A percentile compares a stretch with the other conserved stretches of the same genome.
Conservation (phyloP, 139 green algal species). For the Gonium pectorale region DNA sequence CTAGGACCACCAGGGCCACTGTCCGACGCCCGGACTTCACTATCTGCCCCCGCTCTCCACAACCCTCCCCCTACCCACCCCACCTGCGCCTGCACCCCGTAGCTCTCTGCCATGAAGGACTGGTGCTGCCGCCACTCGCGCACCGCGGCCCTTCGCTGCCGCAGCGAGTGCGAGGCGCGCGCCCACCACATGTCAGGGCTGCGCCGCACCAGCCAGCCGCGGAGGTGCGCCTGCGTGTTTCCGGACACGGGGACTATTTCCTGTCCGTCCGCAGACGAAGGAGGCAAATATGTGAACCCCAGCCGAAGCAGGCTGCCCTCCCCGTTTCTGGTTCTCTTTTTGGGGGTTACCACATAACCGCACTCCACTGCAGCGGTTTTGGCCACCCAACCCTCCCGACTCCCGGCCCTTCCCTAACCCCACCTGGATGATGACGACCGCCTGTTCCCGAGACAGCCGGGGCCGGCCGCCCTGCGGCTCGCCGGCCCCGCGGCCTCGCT, state of each 20-base stretch:
- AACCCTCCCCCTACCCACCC: background rate
- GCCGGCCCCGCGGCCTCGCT: background rate
- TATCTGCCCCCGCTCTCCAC: too few relatives aligned
- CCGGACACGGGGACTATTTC: background rate
- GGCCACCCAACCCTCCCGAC: too few relatives aligned
- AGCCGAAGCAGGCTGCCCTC: too few relatives aligned
- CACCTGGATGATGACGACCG: slow-evolving; percentile 35
- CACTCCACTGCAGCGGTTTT: too few relatives aligned
- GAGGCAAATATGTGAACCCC: too few relatives aligned
- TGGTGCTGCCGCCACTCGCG: slow-evolving; percentile 17
- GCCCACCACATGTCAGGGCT: slow-evolving; percentile 36
- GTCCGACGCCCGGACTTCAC: too few relatives aligned
- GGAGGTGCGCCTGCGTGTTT: slow-evolving; percentile 2
- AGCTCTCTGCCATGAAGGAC: slow-evolving; percentile 32
- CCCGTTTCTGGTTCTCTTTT: too few relatives aligned
- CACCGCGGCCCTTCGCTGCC: slow-evolving; percentile 14
- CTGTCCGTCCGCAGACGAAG: too few relatives aligned
- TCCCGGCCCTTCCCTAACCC: too few relatives aligned
- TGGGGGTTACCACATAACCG: too few relatives aligned
- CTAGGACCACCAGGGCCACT: too few relatives aligned
- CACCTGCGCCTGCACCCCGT: slow-evolving; percentile 44
- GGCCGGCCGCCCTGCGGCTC: background rate
- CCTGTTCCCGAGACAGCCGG: background rate
- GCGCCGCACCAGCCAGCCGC: slow-evolving; percentile 42
- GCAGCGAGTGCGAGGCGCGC: background rate